Percentiles rank a stretch among this genome's conserved stretches.
Evolutionary conservation across 2,329 filamentous ascomycete species (phyloP).

Genomic region (Fusarium secorum): DNA sequence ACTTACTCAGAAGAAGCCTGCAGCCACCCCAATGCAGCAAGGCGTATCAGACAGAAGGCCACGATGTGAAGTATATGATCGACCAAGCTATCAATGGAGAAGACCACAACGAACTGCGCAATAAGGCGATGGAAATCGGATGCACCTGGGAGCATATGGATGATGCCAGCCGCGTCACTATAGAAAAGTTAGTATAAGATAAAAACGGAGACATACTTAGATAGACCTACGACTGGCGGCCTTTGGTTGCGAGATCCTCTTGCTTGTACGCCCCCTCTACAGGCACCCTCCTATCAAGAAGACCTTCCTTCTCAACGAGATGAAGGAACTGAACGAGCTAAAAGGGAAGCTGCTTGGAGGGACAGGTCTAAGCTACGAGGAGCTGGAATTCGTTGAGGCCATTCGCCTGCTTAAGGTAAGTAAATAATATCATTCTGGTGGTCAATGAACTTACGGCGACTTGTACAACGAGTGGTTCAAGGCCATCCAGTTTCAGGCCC

Average conservation of each 20-base stretch:
- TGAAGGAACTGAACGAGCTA: neutral
- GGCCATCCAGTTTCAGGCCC: neutral
- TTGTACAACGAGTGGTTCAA: neutral
- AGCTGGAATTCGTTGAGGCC: accelerated
- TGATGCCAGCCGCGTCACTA: accelerated
- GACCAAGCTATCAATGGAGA: too few relatives aligned
- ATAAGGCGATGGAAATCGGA: too few relatives aligned
- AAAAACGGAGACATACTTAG: neutral
- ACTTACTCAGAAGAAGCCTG: neutral
- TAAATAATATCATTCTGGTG: neutral
- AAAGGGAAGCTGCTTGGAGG: neutral
- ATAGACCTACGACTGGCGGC: accelerated
- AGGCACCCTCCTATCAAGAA: too few relatives aligned
- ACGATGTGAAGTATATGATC: too few relatives aligned
- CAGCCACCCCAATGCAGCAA: too few relatives aligned
- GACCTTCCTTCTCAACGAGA: too few relatives aligned
- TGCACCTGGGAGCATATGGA: neutral
- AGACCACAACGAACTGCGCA: too few relatives aligned
- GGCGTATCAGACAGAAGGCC: too few relatives aligned
- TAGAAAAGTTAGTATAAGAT: neutral
- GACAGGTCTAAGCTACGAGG: accelerated
- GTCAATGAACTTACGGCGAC: neutral
- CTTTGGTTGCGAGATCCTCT: neutral
- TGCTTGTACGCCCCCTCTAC: too few relatives aligned
- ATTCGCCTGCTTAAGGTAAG: neutral